Conservation (phyloP, 768 basidiomycete species). For the Mycena capillaripes region DNA sequence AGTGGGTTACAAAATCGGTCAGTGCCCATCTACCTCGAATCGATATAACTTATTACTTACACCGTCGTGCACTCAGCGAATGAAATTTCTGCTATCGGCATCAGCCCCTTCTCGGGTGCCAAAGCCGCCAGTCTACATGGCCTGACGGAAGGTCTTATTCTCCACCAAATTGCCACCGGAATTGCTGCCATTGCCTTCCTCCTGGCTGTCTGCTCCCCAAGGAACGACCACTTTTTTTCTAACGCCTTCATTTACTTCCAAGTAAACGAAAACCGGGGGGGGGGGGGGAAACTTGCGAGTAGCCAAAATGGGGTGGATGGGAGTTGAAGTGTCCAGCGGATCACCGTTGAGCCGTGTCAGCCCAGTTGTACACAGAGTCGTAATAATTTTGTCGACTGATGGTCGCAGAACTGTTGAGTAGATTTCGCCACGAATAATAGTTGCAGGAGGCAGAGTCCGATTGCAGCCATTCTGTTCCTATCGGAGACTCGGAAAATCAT, state of each 20-base stretch:
- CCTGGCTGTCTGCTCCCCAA: conserved; percentile 59
- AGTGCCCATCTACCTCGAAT: background rate
- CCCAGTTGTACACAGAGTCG: too few species aligned
- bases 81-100: conserved; percentile 30
- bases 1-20: conserved; percentile 39
- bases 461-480: too few species aligned
- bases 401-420: too few species aligned
- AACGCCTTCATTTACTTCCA: conserved; percentile 37
- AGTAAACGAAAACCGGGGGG: too few species aligned
- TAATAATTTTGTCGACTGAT: too few species aligned
- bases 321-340: too few species aligned
- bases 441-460: too few species aligned
- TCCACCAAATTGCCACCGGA: conserved; percentile 69
- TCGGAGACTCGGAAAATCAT: too few species aligned
- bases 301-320: too few species aligned
- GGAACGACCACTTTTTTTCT: conserved; percentile 34
- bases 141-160: conserved; percentile 66
- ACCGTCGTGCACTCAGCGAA: conserved; percentile 5
- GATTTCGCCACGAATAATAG: too few species aligned
- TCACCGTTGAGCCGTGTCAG: too few species aligned
- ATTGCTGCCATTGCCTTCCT: conserved; percentile 62
- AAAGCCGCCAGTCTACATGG: conserved; percentile 56
- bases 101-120: conserved; percentile 38
- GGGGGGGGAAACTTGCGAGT: too few species aligned
- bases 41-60: background rate